Evolutionary conservation across 2,329 filamentous ascomycete genomes (phyloP), one percentile per base, ranked within the genome.

Genomic region (Alternaria sp.): DNA sequence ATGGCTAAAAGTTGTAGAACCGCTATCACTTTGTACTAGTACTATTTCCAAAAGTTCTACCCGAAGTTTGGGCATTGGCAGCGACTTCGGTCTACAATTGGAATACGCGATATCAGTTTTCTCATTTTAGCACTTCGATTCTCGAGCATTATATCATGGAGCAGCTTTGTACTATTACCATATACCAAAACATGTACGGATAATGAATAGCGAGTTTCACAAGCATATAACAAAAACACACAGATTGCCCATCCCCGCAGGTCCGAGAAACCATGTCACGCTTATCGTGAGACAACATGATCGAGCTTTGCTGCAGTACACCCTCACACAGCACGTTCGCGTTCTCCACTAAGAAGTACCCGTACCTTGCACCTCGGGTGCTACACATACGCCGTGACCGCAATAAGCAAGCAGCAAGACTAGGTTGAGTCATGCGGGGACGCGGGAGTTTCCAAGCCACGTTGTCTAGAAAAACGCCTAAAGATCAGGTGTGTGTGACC

Each of bases 321-420:
- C 49, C 57, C 38, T 60, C 40, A 25, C 46, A 40, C 46, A 38
- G 32, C 53, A 51, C 46, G 40, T 54, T 44, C 28, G 32, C 27
- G 20, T 54, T 43, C 27, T 25, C 40, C 40, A 16, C 30, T 45
- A 25, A 32, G 25, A 38, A 50, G 43, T 45, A 57, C 46, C 52
- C 53, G 57, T 57, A 60, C 57, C 53, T 60, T 60, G 57, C 53
- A 45, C 46, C 32, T 60, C 45, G 46, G 53, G 53, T 60, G 46
- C 53, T 57, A 60, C 57, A 36, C 20, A 27, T 28, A 38, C 38
- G 43, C 55, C 34, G 30, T 40, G 48, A 45, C 46, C 41, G 46
- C 57, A 46, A 51, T 38, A 40, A 46, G 45, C 53, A 49, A 36
- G 12, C 44, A 34, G 20, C 27, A 40, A 55, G 34, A 50, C 48